Conservation (phyloP, 2,329 filamentous ascomycete genomes). For the Elsinoe necatrix region DNA sequence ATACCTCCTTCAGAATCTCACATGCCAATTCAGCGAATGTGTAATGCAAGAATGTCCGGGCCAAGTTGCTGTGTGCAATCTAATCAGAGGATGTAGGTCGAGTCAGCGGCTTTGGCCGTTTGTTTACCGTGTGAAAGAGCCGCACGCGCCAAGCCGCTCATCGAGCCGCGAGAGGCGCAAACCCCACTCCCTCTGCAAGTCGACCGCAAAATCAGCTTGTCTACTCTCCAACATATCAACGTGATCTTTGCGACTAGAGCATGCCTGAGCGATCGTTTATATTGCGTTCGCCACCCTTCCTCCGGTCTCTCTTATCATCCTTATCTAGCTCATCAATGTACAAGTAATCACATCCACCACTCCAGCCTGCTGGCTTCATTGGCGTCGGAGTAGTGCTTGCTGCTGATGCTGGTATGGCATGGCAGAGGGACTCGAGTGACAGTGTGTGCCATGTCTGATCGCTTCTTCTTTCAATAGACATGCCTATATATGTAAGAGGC, state of each 20-base stretch:
- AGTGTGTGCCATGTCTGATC: background rate
- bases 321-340: background rate
- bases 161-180: background rate
- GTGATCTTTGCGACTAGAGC: too few relatives aligned
- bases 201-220: too few relatives aligned
- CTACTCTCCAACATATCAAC: too few relatives aligned
- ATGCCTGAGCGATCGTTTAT: background rate
- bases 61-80: background rate
- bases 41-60: background rate
- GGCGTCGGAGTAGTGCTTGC: background rate
- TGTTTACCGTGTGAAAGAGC: background rate
- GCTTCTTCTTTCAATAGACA: too few relatives aligned
- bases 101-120: background rate
- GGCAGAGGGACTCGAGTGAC: background rate
- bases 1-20: background rate
- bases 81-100: background rate
- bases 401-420: background rate
- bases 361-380: background rate
- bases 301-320: background rate
- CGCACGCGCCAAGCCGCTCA: background rate
- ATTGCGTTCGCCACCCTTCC: too few relatives aligned
- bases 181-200: background rate
- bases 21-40: background rate
- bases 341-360: background rate
- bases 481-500: too few relatives aligned